Conservation (phyloP, 2,329 filamentous ascomycete genomes). For the Colletotrichum sidae region DNA sequence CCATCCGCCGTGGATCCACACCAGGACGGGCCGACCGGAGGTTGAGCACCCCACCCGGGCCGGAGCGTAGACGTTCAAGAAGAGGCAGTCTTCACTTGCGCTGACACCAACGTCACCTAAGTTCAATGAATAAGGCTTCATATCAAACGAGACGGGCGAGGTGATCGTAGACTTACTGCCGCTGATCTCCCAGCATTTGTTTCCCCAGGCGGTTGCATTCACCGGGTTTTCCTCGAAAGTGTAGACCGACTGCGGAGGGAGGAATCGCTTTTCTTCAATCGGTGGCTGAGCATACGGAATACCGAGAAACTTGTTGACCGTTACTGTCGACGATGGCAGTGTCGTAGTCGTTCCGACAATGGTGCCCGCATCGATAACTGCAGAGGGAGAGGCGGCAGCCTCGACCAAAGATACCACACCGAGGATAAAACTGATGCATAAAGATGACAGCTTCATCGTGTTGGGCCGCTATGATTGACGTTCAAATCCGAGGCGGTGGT, state of each 20-base stretch:
- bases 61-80: conserved; percentile 48
- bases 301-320: conserved; percentile 45
- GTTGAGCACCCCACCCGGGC: conserved; percentile 21
- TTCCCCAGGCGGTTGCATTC: conserved; percentile 12
- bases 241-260: not conserved
- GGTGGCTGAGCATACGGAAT: conserved; percentile 46
- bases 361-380: conserved; percentile 5
- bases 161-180: not conserved
- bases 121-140: not conserved
- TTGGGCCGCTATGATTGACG: no score
- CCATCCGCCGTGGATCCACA: conserved; percentile 38
- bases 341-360: conserved; percentile 3
- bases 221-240: not conserved
- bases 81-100: conserved; percentile 49
- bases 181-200: conserved; percentile 7
- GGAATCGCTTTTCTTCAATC: conserved; percentile 22
- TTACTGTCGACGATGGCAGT: conserved; percentile 1
- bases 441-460: no score
- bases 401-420: no score
- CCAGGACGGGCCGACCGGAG: conserved; percentile 28
- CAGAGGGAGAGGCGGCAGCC: not conserved
- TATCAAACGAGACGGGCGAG: not conserved
- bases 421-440: no score
- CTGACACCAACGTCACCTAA: not conserved
- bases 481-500: no score